A percentile compares a stretch with the other conserved stretches of the same genome.
Conservation (phyloP, 345 rosid species). For the Populus pruinosa region DNA sequence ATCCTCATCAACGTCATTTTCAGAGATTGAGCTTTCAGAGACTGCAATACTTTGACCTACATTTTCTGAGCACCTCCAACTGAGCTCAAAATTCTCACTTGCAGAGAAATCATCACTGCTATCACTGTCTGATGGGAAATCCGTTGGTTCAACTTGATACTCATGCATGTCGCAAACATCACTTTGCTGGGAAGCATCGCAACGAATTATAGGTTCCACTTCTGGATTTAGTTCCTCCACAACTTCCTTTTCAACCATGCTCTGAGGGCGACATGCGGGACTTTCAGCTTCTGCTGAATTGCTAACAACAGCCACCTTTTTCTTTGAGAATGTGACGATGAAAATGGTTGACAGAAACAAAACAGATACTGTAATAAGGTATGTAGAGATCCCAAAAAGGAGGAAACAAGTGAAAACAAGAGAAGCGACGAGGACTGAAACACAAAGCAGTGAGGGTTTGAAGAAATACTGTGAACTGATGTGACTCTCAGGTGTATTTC, state of each 20-base stretch:
- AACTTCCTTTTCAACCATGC: slow-evolving; percentile 6
- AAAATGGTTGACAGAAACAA: slow-evolving; percentile 38
- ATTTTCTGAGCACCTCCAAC: slow-evolving; percentile 22
- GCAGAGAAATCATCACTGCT: slow-evolving; percentile 26
- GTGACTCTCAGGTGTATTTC: slow-evolving; percentile 19
- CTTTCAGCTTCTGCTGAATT: slow-evolving; percentile 14
- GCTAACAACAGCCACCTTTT: slow-evolving; percentile 8
- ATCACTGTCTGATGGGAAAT: slow-evolving; percentile 35
- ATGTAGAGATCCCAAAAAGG: slow-evolving; percentile 21
- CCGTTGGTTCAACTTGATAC: slow-evolving; percentile 24
- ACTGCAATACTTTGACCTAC: slow-evolving; percentile 17
- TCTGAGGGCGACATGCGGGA: slow-evolving; percentile 6
- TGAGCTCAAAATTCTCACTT: slow-evolving; percentile 25
- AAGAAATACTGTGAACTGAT: slow-evolving; percentile 15
- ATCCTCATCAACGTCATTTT: slow-evolving; percentile 36
- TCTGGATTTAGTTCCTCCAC: slow-evolving; percentile 13
- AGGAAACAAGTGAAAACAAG: slow-evolving; percentile 27
- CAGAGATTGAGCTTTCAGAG: slow-evolving; percentile 23
- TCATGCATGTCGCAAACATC: slow-evolving; percentile 17
- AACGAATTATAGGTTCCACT: slow-evolving; percentile 4
- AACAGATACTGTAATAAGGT: slow-evolving; percentile 34
- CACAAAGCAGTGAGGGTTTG: slow-evolving; percentile 24
- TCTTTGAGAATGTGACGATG: slow-evolving; percentile 24
- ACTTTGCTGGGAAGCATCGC: slow-evolving; percentile 17
- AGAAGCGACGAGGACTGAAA: slow-evolving; percentile 26